phyloP scores from a whole-genome alignment of 2,329 filamentous ascomycete genomes.

The Stemphylium beticola region DNA sequence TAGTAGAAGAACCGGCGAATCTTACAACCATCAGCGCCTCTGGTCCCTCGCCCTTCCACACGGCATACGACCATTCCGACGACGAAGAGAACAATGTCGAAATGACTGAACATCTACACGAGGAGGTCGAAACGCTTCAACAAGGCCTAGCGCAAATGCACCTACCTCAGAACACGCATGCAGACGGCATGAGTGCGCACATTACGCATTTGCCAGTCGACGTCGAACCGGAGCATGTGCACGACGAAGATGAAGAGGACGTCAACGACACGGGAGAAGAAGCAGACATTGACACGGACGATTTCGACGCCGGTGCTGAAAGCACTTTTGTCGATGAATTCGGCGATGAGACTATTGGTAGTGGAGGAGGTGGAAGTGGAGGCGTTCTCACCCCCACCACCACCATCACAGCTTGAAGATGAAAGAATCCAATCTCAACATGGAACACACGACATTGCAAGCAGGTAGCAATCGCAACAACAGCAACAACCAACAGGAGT shows the following conservation, averaged over 20 bases:
- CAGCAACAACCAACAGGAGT: too few species aligned
- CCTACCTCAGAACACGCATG: not conserved
- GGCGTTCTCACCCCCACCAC: constrained; percentile 26
- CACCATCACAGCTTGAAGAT: constrained; percentile 1
- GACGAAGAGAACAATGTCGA: constrained; percentile 24
- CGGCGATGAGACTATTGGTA: constrained; percentile 21
- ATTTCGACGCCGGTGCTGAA: constrained; percentile 31
- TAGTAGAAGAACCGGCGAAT: constrained; percentile 39
- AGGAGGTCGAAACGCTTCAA: constrained; percentile 13
- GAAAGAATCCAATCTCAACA: not conserved
- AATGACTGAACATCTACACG: constrained; percentile 24
- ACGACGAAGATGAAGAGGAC: constrained; percentile 7
- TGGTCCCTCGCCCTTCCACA: constrained; percentile 22
- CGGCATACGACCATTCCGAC: constrained; percentile 17
- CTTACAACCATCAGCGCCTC: constrained; percentile 38
- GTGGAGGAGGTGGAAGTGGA: not conserved
- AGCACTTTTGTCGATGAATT: constrained; percentile 36
- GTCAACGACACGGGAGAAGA: constrained; percentile 34
- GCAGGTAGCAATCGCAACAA: too few species aligned
- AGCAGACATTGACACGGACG: constrained; percentile 36
- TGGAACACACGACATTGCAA: too few species aligned
- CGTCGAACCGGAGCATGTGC: constrained; percentile 14
- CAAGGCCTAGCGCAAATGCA: constrained; percentile 9
- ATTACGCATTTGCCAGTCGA: constrained; percentile 7
- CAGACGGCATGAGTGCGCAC: constrained; percentile 1